These are phyloP conservation scores for Phanerochaete sordida DNA, from an alignment of 768 basidiomycete species.

Conservation along the genomic window DNA sequence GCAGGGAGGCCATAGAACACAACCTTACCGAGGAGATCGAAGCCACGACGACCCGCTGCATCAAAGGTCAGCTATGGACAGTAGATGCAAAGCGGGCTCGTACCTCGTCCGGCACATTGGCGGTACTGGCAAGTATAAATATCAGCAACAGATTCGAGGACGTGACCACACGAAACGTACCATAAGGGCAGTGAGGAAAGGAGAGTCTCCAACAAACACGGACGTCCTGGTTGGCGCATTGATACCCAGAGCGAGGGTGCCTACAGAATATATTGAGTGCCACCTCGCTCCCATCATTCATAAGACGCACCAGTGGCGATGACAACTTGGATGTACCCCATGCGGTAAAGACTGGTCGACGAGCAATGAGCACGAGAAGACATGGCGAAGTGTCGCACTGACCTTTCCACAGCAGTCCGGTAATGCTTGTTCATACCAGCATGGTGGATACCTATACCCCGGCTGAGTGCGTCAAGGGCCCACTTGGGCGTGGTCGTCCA, in stretches of 20 bases:
- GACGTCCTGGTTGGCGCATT: conserved; percentile 70
- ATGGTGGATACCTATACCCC: conserved; percentile 71
- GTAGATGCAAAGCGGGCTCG: not conserved
- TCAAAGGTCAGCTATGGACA: not conserved
- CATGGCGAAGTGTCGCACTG: not conserved
- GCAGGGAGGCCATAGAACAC: conserved; percentile 68
- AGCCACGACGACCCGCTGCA: conserved; percentile 66
- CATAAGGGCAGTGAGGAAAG: conserved; percentile 57
- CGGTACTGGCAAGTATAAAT: conserved; percentile 45
- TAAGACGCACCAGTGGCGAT: conserved; percentile 59
- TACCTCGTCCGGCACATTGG: conserved; percentile 62
- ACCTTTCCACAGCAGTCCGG: conserved; percentile 56
- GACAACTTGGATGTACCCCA: conserved; percentile 59
- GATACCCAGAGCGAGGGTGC: conserved; percentile 70
- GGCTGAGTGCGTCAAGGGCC: conserved; percentile 43
- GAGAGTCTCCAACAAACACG: conserved; percentile 62
- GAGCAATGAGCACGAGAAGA: not conserved
- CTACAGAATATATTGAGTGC: no score
- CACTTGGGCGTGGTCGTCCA: conserved; percentile 35
- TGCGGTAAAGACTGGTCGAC: conserved; percentile 50
- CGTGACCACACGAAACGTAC: no score
- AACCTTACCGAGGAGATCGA: conserved; percentile 65
- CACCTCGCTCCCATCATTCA: no score
- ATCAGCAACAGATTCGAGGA: not conserved
- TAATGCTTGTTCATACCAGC: conserved; percentile 65